Percentiles rank a stretch among this genome's conserved stretches.
These are phyloP conservation scores for Chlorencoelia australis DNA, from an alignment of 2,329 filamentous ascomycete species.

Conservation along the genomic window DNA sequence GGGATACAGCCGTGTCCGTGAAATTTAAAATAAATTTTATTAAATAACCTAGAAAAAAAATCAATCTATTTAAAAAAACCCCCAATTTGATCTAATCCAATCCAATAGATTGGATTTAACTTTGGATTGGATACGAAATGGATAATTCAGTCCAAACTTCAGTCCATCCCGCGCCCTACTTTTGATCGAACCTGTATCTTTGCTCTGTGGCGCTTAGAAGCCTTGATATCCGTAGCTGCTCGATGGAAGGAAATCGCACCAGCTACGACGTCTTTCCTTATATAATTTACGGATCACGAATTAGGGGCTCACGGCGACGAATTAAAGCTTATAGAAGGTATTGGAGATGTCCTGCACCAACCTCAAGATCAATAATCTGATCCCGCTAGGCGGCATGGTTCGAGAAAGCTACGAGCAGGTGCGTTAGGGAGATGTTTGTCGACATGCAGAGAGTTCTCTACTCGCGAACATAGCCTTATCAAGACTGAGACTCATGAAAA, in stretches of 20 bases:
- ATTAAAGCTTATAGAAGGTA: conserved; percentile 11
- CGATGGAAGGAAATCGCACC: not conserved
- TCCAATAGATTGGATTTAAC: too few species aligned
- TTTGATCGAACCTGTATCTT: conserved; percentile 7
- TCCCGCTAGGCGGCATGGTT: conserved; percentile 10
- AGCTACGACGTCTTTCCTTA: conserved; percentile 5
- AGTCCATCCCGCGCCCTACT: conserved; percentile 1
- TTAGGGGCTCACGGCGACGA: conserved; percentile 8
- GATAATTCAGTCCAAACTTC: too few species aligned
- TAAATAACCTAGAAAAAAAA: too few species aligned
- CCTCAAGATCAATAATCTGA: conserved; percentile 8
- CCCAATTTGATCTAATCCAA: too few species aligned
- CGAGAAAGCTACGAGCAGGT: conserved; percentile 9
- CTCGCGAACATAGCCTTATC: conserved; percentile 9
- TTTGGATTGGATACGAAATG: too few species aligned
- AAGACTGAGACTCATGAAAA: conserved; percentile 1
- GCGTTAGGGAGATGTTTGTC: conserved; percentile 10
- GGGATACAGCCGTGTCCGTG: too few species aligned
- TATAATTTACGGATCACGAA: conserved; percentile 10
- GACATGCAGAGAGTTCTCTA: conserved; percentile 9
- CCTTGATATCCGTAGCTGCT: not conserved
- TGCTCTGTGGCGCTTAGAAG: conserved; percentile 8
- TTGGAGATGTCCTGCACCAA: conserved; percentile 7
- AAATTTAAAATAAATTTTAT: too few species aligned
- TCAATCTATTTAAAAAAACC: too few species aligned